Evolutionary conservation across 345 rosid species (phyloP).

Genomic region (Abelmoschus esculentus): DNA sequence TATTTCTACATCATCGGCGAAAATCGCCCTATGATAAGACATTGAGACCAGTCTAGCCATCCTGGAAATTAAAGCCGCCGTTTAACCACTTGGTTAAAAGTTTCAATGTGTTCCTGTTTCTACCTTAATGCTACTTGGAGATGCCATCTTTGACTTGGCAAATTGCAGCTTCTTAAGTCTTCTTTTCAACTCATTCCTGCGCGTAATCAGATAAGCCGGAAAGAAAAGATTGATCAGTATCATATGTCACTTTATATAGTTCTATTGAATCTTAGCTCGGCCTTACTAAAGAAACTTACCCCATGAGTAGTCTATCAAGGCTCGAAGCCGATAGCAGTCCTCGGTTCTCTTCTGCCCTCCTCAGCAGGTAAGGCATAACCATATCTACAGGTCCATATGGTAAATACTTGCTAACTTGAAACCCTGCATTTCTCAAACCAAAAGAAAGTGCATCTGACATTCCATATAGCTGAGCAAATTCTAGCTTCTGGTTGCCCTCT

Average conservation of each 20-base stretch:
- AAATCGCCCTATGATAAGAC: too few relatives aligned
- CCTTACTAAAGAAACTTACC: conserved; percentile 22
- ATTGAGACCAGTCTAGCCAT: not conserved
- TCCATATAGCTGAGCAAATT: conserved; percentile 87
- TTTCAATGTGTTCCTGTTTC: not conserved
- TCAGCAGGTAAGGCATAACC: conserved; percentile 70
- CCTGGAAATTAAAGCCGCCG: not conserved
- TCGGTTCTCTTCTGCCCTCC: conserved; percentile 92
- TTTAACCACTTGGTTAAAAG: not conserved
- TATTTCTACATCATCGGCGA: not conserved
- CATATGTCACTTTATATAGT: not conserved
- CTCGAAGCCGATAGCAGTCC: conserved; percentile 61
- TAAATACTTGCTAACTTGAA: conserved; percentile 84
- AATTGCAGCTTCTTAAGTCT: conserved; percentile 39
- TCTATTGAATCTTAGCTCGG: not conserved
- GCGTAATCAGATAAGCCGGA: conserved; percentile 1
- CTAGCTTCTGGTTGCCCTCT: conserved; percentile 43
- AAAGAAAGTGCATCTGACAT: conserved; percentile 80
- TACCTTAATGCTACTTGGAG: not conserved
- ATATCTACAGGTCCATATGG: conserved; percentile 73
- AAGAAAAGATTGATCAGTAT: not conserved
- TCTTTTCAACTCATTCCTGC: conserved; percentile 68
- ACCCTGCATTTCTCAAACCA: conserved; percentile 73
- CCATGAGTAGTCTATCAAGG: conserved; percentile 63
- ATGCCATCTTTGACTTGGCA: conserved; percentile 12